Percentiles rank a stretch among this genome's conserved stretches.
phyloP scores from a whole-genome alignment of 129 eudicot species.

The Escallonia rubra region DNA sequence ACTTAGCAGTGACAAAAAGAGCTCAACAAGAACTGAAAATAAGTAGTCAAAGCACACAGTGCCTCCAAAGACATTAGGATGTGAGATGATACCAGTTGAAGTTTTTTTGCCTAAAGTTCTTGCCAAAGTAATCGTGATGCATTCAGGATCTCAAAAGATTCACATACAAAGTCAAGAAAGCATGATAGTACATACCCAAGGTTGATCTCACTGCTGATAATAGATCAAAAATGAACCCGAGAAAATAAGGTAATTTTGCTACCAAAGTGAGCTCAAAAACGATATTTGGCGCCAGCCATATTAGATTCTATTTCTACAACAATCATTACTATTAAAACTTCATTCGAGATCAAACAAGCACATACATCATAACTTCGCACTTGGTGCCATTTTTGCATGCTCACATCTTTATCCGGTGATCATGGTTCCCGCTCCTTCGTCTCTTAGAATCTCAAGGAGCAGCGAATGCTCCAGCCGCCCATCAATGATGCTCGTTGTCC shows the following conservation, averaged over 20 bases:
- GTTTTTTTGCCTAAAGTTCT: no score
- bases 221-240: no score
- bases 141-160: no score
- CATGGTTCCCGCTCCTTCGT: conserved; percentile 97
- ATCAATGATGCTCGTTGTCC: conserved; percentile 86
- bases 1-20: no score
- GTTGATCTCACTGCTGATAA: no score
- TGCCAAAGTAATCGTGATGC: no score
- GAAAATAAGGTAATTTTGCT: not conserved
- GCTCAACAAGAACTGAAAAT: no score
- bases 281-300: not conserved
- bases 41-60: no score
- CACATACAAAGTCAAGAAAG: no score
- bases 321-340: not conserved
- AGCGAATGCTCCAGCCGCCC: conserved; percentile 79
- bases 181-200: no score
- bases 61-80: no score
- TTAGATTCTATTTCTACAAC: not conserved
- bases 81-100: no score
- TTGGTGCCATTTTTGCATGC: not conserved
- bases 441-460: conserved; percentile 79
- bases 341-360: not conserved
- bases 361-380: not conserved
- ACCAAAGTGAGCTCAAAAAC: not conserved
- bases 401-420: conserved; percentile 51